A percentile compares a stretch with the other conserved stretches of the same genome.
These are phyloP conservation scores for Saccharomycopsis hybrid DNA, from an alignment of 1,139 yeast species.

Conservation along the genomic window DNA sequence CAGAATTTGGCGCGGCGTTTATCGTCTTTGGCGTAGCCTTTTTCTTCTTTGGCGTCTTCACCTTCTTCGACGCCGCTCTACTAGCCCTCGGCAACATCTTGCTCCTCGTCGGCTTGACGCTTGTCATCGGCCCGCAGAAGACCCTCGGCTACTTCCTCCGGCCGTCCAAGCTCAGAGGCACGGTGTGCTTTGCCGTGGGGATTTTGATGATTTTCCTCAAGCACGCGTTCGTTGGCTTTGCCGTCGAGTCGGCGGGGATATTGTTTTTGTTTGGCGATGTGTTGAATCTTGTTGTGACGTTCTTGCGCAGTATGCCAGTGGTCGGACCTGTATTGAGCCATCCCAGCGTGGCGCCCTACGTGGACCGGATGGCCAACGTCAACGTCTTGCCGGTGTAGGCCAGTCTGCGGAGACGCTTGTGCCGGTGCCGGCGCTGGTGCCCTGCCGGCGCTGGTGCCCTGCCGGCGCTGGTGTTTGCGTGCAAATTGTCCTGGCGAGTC, in stretches of 20 bases:
- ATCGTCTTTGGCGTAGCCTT: slow-evolving; percentile 81
- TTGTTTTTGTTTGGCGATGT: slow-evolving; percentile 87
- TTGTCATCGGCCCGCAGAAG: slow-evolving; percentile 84
- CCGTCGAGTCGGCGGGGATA: slow-evolving; percentile 81
- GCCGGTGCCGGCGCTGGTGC: too few species aligned
- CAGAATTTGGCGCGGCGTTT: slow-evolving; percentile 93
- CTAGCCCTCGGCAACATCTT: slow-evolving; percentile 82
- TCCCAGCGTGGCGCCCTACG: slow-evolving; percentile 75
- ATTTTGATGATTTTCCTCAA: slow-evolving; percentile 57
- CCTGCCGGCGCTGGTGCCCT: too few species aligned
- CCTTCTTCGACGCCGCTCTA: slow-evolving; percentile 85
- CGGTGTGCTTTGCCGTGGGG: slow-evolving; percentile 40
- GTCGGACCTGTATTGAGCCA: slow-evolving; percentile 82
- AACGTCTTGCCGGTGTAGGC: slow-evolving; percentile 57
- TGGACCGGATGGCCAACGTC: slow-evolving; percentile 59
- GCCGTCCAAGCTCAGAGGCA: neutral
- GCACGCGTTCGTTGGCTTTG: slow-evolving; percentile 77
- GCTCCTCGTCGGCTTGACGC: slow-evolving; percentile 72
- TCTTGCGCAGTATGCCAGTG: slow-evolving; percentile 78
- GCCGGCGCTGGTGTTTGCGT: too few species aligned
- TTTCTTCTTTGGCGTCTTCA: slow-evolving; percentile 73
- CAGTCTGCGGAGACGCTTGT: too few species aligned
- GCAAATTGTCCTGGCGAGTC: too few species aligned
- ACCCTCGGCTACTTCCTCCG: slow-evolving; percentile 45
- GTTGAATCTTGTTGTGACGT: slow-evolving; percentile 84